phyloP scores from a whole-genome alignment of 1,139 yeast species.

The Candida sanyaensis region DNA sequence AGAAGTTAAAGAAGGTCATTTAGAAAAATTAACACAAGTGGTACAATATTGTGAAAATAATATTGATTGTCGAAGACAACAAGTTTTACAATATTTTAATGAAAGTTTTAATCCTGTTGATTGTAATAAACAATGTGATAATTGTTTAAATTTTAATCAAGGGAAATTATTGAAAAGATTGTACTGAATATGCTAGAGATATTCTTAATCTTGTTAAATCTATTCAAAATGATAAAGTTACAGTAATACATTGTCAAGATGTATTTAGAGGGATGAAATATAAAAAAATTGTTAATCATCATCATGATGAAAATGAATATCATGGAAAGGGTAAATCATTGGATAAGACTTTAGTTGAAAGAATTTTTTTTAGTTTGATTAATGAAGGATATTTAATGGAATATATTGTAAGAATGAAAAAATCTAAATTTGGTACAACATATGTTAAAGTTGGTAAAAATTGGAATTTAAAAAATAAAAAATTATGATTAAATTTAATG shows the following conservation, averaged over 20 bases:
- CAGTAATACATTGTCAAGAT: slow-evolving; percentile 81
- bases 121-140: slow-evolving; percentile 82
- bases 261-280: slow-evolving; percentile 74
- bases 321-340: slow-evolving; percentile 73
- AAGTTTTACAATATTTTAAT: slow-evolving; percentile 86
- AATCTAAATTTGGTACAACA: slow-evolving; percentile 76
- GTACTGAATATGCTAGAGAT: slow-evolving; percentile 63
- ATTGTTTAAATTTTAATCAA: slow-evolving; percentile 58
- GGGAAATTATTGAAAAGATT: slow-evolving; percentile 60
- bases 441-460: slow-evolving; percentile 64
- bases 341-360: slow-evolving; percentile 69
- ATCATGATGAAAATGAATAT: slow-evolving; percentile 58
- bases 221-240: slow-evolving; percentile 62
- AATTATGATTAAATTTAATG: slow-evolving; percentile 37
- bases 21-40: slow-evolving; percentile 77
- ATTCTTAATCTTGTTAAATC: slow-evolving; percentile 60
- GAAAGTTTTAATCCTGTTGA: slow-evolving; percentile 70
- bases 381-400: slow-evolving; percentile 71
- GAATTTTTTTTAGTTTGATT: slow-evolving; percentile 77
- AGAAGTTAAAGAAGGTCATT: slow-evolving; percentile 73
- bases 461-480: slow-evolving; percentile 45
- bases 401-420: slow-evolving; percentile 57
- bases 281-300: slow-evolving; percentile 59
- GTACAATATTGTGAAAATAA: slow-evolving; percentile 89
- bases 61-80: slow-evolving; percentile 87